Base-by-base conservation (phyloP, 2,329 filamentous ascomycete species). In the Phialocephala subalpina region DNA sequence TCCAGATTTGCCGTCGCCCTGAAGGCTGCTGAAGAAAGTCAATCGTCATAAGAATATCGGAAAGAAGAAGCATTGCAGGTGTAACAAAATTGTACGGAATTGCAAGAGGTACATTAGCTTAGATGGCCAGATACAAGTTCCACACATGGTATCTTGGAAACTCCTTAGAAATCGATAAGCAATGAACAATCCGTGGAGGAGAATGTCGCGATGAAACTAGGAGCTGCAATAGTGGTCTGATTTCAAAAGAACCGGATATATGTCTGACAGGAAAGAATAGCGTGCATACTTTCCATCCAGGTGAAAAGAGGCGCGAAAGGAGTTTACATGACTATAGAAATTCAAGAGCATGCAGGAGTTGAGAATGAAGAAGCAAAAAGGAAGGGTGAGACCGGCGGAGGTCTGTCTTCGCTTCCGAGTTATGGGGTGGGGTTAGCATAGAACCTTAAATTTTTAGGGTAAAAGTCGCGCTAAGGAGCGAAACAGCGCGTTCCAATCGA, bases 1-100 rank as follows among this genome's bases (percentile, higher is more conserved):
- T 78, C 78, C 16, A 86, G 85, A 20, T 92, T 98, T 74, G 79
- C 84, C 65, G 82, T 77, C 58, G 95, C 95, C n/a, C 81, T 98
- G 67, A 82, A 86, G 63, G 90, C 87, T 4, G 85, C 85, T 25
- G 73, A 73, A 64, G 67, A 70, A 25, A 62, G 63, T 60, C 35
- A 45, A 59, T 59, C 57, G 29, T 29, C 42, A 6, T 11, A 20
- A 22, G 22, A 11, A 20, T 22, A 6, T 35, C 27, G 18, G 22
- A n/a, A 53, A 53, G 4, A 6, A 29, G 22, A 33, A 14, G 25
- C 49, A n/a, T 27, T 18, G 22, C 49, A 29, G 49, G 25, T 33
- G 25, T 27, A 53, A 29, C 12, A 27, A 29, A 53, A 18, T 35
- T 42, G 59, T 53, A 58, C 5, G 33, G 25, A 8, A 22, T 11